A percentile compares a stretch with the other conserved stretches of the same genome.
phyloP scores from a whole-genome alignment of 768 basidiomycete genomes.

The Phaffia australis region DNA sequence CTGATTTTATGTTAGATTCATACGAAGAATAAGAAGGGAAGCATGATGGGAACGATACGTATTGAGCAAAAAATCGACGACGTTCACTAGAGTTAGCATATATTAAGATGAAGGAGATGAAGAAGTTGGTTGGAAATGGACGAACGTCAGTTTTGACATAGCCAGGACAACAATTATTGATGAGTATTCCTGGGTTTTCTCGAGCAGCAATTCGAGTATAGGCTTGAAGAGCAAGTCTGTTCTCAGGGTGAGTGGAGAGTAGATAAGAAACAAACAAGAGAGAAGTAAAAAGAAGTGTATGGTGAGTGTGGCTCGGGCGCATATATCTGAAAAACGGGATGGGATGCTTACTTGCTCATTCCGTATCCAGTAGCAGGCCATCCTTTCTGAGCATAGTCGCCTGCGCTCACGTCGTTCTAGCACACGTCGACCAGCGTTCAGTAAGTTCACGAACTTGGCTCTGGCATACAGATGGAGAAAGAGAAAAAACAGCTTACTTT shows the following conservation, averaged over 20 bases:
- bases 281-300: neutral
- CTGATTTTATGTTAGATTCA: neutral
- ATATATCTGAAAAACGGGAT: neutral
- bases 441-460: neutral
- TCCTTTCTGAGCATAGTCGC: conserved; percentile 26
- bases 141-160: conserved; percentile 27
- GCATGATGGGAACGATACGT: neutral
- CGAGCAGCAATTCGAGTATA: conserved; percentile 26
- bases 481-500: conserved; percentile 7
- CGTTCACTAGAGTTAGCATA: neutral
- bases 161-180: conserved; percentile 31
- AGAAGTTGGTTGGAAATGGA: neutral
- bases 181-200: conserved; percentile 21
- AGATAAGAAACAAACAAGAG: neutral
- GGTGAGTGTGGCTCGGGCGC: neutral
- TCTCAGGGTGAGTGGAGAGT: neutral
- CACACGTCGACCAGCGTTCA: too few species aligned
- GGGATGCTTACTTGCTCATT: conserved; percentile 26
- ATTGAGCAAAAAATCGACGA: neutral
- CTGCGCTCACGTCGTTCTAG: conserved; percentile 25
- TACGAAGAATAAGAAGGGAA: neutral
- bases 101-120: neutral
- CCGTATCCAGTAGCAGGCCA: conserved; percentile 29
- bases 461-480: too few species aligned
- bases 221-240: conserved; percentile 25